phyloP scores from a whole-genome alignment of 2,329 filamentous ascomycete genomes.

The Ceratocystis alfenasii region DNA sequence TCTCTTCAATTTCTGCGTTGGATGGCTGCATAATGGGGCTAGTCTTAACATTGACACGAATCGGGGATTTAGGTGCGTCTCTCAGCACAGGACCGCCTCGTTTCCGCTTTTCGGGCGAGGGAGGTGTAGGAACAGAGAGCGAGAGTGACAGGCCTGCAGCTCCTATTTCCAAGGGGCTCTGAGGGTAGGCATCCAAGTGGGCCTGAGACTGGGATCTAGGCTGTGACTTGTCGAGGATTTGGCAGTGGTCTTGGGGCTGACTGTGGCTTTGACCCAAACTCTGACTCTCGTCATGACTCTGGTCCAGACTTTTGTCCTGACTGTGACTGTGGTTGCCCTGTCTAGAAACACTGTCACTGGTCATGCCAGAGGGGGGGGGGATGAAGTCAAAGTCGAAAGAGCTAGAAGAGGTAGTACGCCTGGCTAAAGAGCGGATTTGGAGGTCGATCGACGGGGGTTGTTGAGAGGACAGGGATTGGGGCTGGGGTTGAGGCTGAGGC shows the following conservation, averaged over 20 bases:
- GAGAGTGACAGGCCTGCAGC: slow-evolving; percentile 3
- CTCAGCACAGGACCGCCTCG: slow-evolving; percentile 36
- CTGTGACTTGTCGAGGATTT: not conserved
- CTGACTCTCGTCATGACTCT: not conserved
- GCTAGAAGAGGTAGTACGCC: not conserved
- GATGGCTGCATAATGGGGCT: slow-evolving; percentile 19
- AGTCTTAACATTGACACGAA: slow-evolving; percentile 32
- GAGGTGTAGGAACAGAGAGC: not conserved
- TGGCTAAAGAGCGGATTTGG: not conserved
- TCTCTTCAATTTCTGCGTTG: slow-evolving; percentile 20
- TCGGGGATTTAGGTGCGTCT: slow-evolving; percentile 44
- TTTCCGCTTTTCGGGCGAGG: slow-evolving; percentile 11
- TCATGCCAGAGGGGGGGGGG: not conserved
- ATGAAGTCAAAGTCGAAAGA: not conserved
- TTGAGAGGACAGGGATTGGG: not conserved
- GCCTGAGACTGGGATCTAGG: slow-evolving; percentile 5
- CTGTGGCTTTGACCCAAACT: not conserved
- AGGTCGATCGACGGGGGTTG: not conserved
- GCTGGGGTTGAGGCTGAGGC: slow-evolving; percentile 6
- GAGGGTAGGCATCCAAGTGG: slow-evolving; percentile 6
- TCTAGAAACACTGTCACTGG: not conserved
- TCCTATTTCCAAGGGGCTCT: slow-evolving; percentile 1
- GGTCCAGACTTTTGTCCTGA: not conserved
- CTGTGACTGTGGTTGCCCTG: not conserved
- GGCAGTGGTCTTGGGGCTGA: not conserved